Evolutionary conservation across 495 filamentous ascomycete species (phyloP), one percentile per base, ranked within the genome.

Genomic region (Aspergillus sparsus): DNA sequence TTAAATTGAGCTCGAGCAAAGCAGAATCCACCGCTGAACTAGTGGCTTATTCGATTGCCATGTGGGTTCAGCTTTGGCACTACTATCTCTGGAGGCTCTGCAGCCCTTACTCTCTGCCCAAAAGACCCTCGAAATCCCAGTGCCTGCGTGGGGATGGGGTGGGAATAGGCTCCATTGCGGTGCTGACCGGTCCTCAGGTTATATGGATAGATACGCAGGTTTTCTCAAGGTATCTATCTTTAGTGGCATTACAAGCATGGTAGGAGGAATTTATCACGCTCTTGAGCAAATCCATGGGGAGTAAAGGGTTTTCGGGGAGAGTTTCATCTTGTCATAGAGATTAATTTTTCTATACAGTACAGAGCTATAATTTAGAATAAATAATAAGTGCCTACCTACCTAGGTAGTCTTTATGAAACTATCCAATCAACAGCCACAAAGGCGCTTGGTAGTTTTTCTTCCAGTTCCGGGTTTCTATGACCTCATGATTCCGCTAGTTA

Each of bases 1-100:
- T 69, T 27, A 27, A 1, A 27, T 1, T 27, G 21, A 27, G 69
- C 34, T 84, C 83, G 83, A 64, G 85, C 5, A 58, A 78, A 5
- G 79, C 82, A 11, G 65, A 71, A 16, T 72, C 74, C n/a, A 74
- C 71, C 10, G 67, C 74, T 0, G 77, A 76, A 0, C 69, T 87
- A 18, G 73, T 85, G 45, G 68, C 79, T 1, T 86, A 86, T 53
- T 71, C 77, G 6, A 61, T 82, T 7, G 34, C 86, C 8, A 85
- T 85, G 21, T 62, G 84, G 85, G 0, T 83, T 85, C 53, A 75
- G 76, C 6, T 83, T 77, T 41, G 85, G 86, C 0, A 80, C 74
- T 16, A 79, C 82, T 15, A 80, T 88, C 56, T 77, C 75, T 16
- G 69, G 87, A 2, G 59, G 58, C 0, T 55, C 63, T 6, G 52